A percentile compares a stretch with the other conserved stretches of the same genome.
These are phyloP conservation scores for Plantago ovata DNA, from an alignment of 257 asterid species.

Conservation along the genomic window DNA sequence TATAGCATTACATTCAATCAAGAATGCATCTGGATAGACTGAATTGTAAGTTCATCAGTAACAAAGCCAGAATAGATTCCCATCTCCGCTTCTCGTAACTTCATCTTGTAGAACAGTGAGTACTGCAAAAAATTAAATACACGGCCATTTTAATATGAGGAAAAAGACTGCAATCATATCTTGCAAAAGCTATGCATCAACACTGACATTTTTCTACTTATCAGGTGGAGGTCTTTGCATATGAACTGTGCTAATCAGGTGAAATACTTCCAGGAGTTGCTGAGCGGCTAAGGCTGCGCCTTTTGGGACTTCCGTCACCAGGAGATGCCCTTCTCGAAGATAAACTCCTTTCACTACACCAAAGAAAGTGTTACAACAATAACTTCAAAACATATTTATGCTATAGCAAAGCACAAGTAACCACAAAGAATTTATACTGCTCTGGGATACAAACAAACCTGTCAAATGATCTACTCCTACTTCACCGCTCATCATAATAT, in stretches of 20 bases:
- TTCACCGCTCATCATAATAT: constrained; percentile 15
- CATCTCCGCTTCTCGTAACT: neutral
- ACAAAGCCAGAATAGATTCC: constrained; percentile 4
- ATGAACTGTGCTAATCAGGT: constrained; percentile 8
- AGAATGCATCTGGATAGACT: constrained; percentile 10
- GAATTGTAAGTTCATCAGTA: constrained; percentile 3
- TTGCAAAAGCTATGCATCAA: neutral
- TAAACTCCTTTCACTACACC: constrained; percentile 22
- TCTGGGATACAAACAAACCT: constrained; percentile 17
- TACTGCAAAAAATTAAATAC: constrained; percentile 14
- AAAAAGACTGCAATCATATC: neutral
- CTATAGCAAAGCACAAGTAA: neutral
- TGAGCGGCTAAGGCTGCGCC: constrained; percentile 15
- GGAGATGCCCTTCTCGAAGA: constrained; percentile 30
- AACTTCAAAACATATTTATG: neutral
- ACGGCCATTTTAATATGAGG: neutral
- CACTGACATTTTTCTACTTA: neutral
- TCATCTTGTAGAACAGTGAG: constrained; percentile 4
- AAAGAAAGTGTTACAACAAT: constrained; percentile 25
- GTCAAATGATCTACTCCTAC: constrained; percentile 28
- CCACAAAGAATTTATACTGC: neutral
- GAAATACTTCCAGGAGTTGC: constrained; percentile 21
- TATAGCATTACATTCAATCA: constrained; percentile 6
- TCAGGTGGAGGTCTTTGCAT: constrained; percentile 21
- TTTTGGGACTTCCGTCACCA: constrained; percentile 18